Evolutionary conservation across 1,139 yeast species (phyloP).

Genomic region (Suzukiozyma palmioleophila): DNA sequence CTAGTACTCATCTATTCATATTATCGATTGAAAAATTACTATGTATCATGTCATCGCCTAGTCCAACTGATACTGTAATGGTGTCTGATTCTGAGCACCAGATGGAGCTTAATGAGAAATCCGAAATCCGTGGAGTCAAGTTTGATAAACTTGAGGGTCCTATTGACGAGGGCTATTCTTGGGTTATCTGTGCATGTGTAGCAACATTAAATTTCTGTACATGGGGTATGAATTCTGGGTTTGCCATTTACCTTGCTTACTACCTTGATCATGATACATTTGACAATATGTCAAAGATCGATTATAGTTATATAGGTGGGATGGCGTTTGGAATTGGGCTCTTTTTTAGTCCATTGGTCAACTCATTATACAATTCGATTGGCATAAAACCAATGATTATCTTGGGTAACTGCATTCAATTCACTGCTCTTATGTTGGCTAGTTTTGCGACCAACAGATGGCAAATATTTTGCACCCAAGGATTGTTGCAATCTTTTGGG

Average conservation of each 20-base stretch:
- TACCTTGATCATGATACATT: slow-evolving; percentile 35
- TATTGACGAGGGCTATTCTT: slow-evolving; percentile 46
- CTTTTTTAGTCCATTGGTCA: slow-evolving; percentile 35
- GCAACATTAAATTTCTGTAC: slow-evolving; percentile 41
- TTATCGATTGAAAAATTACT: no score
- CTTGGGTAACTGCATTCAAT: slow-evolving; percentile 44
- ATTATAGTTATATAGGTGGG: slow-evolving; percentile 40
- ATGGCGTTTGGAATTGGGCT: slow-evolving; percentile 37
- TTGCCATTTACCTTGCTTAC: slow-evolving; percentile 47
- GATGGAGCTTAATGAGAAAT: background rate
- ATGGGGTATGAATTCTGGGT: slow-evolving; percentile 54
- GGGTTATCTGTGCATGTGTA: slow-evolving; percentile 40
- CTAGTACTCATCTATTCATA: no score
- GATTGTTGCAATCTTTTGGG: slow-evolving; percentile 48
- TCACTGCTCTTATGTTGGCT: slow-evolving; percentile 50
- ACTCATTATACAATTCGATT: slow-evolving; percentile 31
- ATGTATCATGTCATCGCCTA: background rate
- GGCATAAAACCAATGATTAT: slow-evolving; percentile 36
- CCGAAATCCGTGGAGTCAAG: slow-evolving; percentile 5
- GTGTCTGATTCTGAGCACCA: background rate
- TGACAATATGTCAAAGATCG: slow-evolving; percentile 37
- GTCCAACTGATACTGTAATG: background rate
- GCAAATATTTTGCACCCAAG: slow-evolving; percentile 51
- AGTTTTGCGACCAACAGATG: slow-evolving; percentile 47
- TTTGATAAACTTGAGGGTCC: slow-evolving; percentile 3